These are phyloP conservation scores for Trametes coccinea DNA, from an alignment of 768 basidiomycete genomes.

Conservation along the genomic window DNA sequence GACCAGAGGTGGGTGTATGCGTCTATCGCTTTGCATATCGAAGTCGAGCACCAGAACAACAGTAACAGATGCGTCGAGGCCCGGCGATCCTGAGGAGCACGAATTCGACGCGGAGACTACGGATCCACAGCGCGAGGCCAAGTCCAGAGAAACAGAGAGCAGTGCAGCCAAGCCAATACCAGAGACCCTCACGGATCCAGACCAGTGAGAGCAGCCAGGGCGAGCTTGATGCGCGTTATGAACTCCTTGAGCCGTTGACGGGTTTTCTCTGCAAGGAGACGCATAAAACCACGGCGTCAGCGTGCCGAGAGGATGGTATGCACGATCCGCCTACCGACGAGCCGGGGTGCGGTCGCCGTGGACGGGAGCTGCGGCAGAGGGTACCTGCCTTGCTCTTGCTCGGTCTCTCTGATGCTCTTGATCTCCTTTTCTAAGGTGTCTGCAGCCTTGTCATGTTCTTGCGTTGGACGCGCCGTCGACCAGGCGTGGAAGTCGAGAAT, in stretches of 20 bases:
- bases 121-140: no score
- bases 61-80: no score
- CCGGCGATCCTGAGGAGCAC: no score
- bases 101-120: no score
- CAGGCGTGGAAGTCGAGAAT: conserved; percentile 40
- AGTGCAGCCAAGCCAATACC: not conserved
- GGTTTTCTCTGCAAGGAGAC: conserved; percentile 31
- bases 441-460: conserved; percentile 33
- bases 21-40: no score
- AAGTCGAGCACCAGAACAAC: no score
- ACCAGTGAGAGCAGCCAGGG: conserved; percentile 35
- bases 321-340: conserved; percentile 32
- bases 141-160: no score
- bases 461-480: conserved; percentile 36
- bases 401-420: conserved; percentile 29
- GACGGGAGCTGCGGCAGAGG: conserved; percentile 2
- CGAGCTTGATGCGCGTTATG: conserved; percentile 36
- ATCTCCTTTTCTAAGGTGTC: conserved; percentile 33
- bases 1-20: no score
- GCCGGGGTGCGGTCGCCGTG: conserved; percentile 1
- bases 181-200: conserved; percentile 7
- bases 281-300: conserved; percentile 2
- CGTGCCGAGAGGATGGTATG: not conserved
- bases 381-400: conserved; percentile 41
- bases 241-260: conserved; percentile 34